Conservation (phyloP, 176 grass and related monocot species). For the Canna indica region DNA sequence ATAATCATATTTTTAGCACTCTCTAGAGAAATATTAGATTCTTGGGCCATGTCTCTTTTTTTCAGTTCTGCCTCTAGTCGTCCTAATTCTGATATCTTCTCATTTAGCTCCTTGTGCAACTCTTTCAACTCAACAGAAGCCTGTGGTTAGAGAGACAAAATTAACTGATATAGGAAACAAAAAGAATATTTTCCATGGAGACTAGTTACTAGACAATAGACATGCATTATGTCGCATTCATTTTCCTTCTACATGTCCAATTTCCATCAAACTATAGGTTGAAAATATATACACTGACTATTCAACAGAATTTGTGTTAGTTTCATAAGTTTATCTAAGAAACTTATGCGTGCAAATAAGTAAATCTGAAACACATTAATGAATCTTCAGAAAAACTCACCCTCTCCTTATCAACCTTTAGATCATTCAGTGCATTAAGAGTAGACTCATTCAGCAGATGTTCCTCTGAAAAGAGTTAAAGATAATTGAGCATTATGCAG, state of each 20-base stretch:
- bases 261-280: background rate
- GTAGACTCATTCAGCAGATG: constrained; percentile 45
- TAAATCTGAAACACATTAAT: background rate
- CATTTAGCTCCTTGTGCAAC: constrained; percentile 51
- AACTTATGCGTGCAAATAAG: no score
- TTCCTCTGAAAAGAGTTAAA: constrained; percentile 38
- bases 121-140: constrained; percentile 44
- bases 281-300: background rate
- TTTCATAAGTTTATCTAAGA: no score
- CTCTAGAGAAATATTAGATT: constrained; percentile 40
- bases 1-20: constrained; percentile 41
- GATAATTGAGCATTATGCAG: no score
- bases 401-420: constrained; percentile 57
- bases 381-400: constrained; percentile 26
- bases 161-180: background rate
- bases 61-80: constrained; percentile 44
- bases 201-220: constrained; percentile 1
- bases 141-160: constrained; percentile 31
- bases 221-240: background rate
- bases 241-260: background rate
- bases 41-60: constrained; percentile 29
- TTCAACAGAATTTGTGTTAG: no score
- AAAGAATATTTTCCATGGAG: constrained; percentile 1
- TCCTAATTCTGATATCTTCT: constrained; percentile 52
- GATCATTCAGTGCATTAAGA: constrained; percentile 54